Evolutionary conservation across 2,329 filamentous ascomycete species (phyloP), one percentile per base, ranked within the genome.

Genomic region (Chaetomium globosum): DNA sequence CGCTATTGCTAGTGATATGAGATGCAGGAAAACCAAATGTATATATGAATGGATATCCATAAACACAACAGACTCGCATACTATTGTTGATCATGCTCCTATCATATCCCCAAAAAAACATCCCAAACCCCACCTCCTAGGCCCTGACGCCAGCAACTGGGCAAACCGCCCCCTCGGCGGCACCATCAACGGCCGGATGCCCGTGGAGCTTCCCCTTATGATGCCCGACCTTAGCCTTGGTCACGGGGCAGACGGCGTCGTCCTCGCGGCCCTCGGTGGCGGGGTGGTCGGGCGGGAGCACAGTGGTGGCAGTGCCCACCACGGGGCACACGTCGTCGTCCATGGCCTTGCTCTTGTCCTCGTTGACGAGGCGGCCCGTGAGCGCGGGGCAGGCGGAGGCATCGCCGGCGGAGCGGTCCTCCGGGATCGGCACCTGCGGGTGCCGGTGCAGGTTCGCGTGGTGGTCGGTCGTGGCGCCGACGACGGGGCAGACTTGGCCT

Each of bases 301-400:
- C 74, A 4, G 77, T 79, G 8, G 78, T 80, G 6, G 77, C 78
- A 51, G 78, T 76, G 0, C 78, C 78, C 26, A 78, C 77, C 55
- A 80, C 77, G 63, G 78, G 78, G 64, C 78, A 80, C 21, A 80
- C 74, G 51, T 75, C 68, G 71, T 80, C 78, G 69, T 80, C 78
- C 77, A 80, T 78, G 65, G 75, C 74, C 67, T 74, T 71, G 67
- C 73, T 74, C 76, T 79, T 75, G 54, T 74, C 67, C 69, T 79
- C 75, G 69, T 74, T 72, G 61, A 77, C 73, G 51, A 78, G 68
- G 65, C 63, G 70, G 69, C 68, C 70, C 12, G 49, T 70, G 39
- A 80, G 69, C 28, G 72, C 77, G 13, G 78, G 78, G 70, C 78
- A 80, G 58, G 74, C 75, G 57, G 74, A 74, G 19, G 78, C 78